These are phyloP conservation scores for Neoboletus subvelutipes DNA, from an alignment of 768 basidiomycete species.

Conservation along the genomic window DNA sequence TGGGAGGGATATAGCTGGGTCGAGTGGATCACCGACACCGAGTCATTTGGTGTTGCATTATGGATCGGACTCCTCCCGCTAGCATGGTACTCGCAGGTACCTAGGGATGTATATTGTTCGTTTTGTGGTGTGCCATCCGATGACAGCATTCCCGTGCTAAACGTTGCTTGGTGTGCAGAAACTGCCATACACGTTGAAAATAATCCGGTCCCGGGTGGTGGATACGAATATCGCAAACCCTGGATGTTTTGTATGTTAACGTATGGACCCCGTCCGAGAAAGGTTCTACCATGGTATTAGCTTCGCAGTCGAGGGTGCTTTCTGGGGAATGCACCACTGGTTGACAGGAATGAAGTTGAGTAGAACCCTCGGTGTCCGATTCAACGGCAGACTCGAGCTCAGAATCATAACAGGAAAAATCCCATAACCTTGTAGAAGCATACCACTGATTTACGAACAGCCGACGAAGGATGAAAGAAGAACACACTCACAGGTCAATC, in stretches of 20 bases:
- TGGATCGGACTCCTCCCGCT: background rate
- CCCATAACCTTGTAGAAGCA: slow-evolving; percentile 20
- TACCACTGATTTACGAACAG: background rate
- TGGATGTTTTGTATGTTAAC: slow-evolving; percentile 13
- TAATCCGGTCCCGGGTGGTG: background rate
- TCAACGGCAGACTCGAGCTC: slow-evolving; percentile 19
- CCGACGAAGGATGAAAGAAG: background rate
- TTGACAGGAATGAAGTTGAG: background rate
- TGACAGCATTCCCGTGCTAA: background rate
- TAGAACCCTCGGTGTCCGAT: background rate
- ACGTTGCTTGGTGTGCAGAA: background rate
- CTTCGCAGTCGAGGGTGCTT: background rate
- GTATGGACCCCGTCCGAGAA: background rate
- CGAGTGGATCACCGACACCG: background rate
- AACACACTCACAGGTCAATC: slow-evolving; percentile 24
- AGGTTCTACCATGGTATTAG: slow-evolving; percentile 13
- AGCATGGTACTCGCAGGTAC: background rate
- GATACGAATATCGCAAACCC: background rate
- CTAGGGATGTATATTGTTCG: background rate
- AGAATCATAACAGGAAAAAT: slow-evolving; percentile 20
- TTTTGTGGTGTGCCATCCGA: background rate
- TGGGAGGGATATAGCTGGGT: background rate
- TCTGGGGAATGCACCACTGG: background rate
- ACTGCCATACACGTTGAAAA: background rate
- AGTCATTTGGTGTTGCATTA: background rate